Conservation (phyloP, 345 rosid genomes). For the Acer negundo region DNA sequence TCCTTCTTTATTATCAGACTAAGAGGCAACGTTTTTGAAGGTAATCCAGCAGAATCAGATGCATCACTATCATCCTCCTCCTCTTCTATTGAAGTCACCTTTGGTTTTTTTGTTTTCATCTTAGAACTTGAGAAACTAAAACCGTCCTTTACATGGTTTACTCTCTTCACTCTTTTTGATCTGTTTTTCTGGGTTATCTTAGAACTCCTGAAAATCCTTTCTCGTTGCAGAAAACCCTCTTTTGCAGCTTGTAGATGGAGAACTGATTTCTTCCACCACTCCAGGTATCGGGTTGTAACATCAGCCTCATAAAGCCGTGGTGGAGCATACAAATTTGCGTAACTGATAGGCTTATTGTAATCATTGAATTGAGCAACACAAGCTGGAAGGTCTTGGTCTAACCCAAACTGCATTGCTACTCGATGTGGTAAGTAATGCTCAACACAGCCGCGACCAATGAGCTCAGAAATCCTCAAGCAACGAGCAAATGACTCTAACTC, state of each 20-base stretch:
- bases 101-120: neutral
- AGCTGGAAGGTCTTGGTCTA: slow-evolving; percentile 20
- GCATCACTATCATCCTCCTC: neutral
- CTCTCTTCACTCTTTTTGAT: neutral
- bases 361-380: neutral
- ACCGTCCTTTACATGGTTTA: neutral
- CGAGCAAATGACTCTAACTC: slow-evolving; percentile 10
- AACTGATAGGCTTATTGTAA: slow-evolving; percentile 12
- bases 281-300: slow-evolving; percentile 28
- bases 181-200: neutral
- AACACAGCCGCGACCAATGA: neutral
- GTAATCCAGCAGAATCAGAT: slow-evolving; percentile 1
- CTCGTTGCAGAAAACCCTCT: neutral
- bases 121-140: neutral
- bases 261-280: slow-evolving; percentile 28
- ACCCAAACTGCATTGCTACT: slow-evolving; percentile 20
- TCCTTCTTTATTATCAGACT: no score
- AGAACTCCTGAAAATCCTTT: neutral
- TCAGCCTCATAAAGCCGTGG: slow-evolving; percentile 22
- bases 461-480: slow-evolving; percentile 13
- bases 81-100: neutral
- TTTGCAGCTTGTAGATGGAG: neutral
- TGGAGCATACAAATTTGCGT: slow-evolving; percentile 19
- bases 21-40: neutral
- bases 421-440: slow-evolving; percentile 23